phyloP scores from a whole-genome alignment of 495 filamentous ascomycete species.

The Hypoxylon subgilvum region DNA sequence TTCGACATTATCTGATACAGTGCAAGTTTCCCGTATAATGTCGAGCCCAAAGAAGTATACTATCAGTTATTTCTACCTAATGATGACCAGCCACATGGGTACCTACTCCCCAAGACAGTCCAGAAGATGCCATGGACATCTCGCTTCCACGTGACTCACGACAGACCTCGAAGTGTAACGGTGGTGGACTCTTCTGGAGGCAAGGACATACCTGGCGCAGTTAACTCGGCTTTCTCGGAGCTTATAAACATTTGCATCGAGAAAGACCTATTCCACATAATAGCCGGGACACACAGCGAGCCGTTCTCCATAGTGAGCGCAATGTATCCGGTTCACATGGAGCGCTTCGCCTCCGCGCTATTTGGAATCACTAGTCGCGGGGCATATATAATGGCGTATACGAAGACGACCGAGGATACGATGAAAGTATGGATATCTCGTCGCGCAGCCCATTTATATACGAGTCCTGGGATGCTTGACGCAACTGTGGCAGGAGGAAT shows the following conservation, averaged over 20 bases:
- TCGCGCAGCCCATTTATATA: slow-evolving; percentile 52
- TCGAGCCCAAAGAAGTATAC: slow-evolving; percentile 25
- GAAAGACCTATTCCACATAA: slow-evolving; percentile 45
- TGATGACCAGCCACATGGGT: slow-evolving; percentile 50
- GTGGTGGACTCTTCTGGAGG: slow-evolving; percentile 41
- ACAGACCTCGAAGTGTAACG: slow-evolving; percentile 36
- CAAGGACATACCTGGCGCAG: slow-evolving; percentile 20
- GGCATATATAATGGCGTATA: slow-evolving; percentile 59
- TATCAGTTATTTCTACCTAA: slow-evolving; percentile 45
- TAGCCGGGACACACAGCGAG: slow-evolving; percentile 53
- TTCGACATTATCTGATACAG: slow-evolving; percentile 3
- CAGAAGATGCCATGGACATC: slow-evolving; percentile 54
- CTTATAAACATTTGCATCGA: slow-evolving; percentile 47
- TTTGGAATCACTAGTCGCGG: slow-evolving; percentile 59
- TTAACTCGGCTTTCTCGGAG: slow-evolving; percentile 44
- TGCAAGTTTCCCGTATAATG: slow-evolving; percentile 39
- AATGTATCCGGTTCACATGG: slow-evolving; percentile 48
- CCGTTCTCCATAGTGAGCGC: slow-evolving; percentile 54
- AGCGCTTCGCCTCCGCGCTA: slow-evolving; percentile 54
- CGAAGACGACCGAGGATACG: slow-evolving; percentile 21
- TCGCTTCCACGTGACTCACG: slow-evolving; percentile 45
- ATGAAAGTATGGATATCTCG: slow-evolving; percentile 60
- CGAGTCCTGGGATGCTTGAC: slow-evolving; percentile 62
- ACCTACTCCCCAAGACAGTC: slow-evolving; percentile 49
- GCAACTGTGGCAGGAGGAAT: slow-evolving; percentile 63